These are phyloP conservation scores for Mycena latifolia DNA, from an alignment of 768 basidiomycete genomes.

Conservation along the genomic window DNA sequence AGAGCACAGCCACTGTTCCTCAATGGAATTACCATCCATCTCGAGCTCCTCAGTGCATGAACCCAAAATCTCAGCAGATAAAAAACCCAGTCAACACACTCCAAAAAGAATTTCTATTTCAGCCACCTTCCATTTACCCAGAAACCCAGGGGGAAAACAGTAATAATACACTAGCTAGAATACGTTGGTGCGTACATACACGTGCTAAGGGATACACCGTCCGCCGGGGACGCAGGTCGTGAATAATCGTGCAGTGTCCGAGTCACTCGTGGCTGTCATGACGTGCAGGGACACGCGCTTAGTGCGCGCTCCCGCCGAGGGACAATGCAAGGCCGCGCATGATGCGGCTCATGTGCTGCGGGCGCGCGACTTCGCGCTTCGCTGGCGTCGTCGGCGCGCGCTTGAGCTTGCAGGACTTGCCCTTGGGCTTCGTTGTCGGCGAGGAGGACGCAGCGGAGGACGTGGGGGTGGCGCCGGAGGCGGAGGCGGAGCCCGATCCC, in stretches of 20 bases:
- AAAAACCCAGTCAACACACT: too few species aligned
- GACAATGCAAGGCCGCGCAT: slow-evolving; percentile 46
- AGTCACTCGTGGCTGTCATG: too few species aligned
- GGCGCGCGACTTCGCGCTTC: slow-evolving; percentile 32
- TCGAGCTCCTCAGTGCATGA: too few species aligned
- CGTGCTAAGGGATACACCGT: slow-evolving; percentile 10
- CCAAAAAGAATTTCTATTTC: neutral
- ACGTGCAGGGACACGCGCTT: neutral
- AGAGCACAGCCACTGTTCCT: too few species aligned
- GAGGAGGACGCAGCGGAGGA: neutral
- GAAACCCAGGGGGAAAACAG: neutral
- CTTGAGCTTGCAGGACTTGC: slow-evolving; percentile 31
- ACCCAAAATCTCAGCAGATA: too few species aligned
- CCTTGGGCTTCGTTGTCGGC: neutral
- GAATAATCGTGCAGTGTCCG: slow-evolving; percentile 1
- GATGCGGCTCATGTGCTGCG: slow-evolving; percentile 48
- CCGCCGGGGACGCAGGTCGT: slow-evolving; percentile 17
- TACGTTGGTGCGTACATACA: neutral
- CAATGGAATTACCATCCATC: too few species aligned
- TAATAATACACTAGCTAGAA: slow-evolving; percentile 10
- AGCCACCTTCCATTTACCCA: neutral
- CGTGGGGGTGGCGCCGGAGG: neutral
- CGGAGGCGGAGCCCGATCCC: neutral
- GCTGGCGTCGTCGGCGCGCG: slow-evolving; percentile 9
- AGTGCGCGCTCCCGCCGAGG: slow-evolving; percentile 23